A percentile compares a stretch with the other conserved stretches of the same genome.
Evolutionary conservation across 192 early-diverging fungal species (phyloP).

Genomic region (Jimgerdemannia lactiflua): DNA sequence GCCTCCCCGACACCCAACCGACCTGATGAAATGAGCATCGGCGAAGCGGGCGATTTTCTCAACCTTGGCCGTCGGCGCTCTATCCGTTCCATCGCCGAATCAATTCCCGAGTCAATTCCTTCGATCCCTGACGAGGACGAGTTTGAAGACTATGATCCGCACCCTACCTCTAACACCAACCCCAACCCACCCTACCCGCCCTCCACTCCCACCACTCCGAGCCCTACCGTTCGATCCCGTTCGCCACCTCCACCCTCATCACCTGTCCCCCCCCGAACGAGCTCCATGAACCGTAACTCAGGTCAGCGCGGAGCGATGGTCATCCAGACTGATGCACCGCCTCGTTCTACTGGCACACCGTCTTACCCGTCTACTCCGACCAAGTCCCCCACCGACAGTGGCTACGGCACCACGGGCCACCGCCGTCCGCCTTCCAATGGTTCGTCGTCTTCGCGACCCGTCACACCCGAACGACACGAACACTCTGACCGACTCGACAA

Average conservation of each 20-base stretch:
- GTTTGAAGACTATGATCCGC: neutral
- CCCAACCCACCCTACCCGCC: neutral
- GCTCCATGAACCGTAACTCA: neutral
- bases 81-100: neutral
- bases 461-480: neutral
- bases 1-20: neutral
- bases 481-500: neutral
- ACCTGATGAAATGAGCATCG: neutral
- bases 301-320: neutral
- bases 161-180: neutral
- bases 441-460: neutral
- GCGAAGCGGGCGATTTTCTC: neutral
- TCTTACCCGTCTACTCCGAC: neutral
- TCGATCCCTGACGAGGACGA: slow-evolving; percentile 7
- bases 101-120: neutral
- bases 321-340: neutral
- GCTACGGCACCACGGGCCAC: slow-evolving; percentile 3
- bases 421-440: neutral
- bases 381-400: slow-evolving; percentile 8
- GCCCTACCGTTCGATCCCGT: neutral
- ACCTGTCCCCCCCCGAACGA: neutral
- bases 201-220: neutral
- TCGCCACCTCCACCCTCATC: neutral
- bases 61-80: neutral
- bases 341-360: neutral